Percentiles rank a stretch among this genome's conserved stretches.
Conservation (phyloP, 768 basidiomycete species). For the Rhodosporidiobolus sp. region DNA sequence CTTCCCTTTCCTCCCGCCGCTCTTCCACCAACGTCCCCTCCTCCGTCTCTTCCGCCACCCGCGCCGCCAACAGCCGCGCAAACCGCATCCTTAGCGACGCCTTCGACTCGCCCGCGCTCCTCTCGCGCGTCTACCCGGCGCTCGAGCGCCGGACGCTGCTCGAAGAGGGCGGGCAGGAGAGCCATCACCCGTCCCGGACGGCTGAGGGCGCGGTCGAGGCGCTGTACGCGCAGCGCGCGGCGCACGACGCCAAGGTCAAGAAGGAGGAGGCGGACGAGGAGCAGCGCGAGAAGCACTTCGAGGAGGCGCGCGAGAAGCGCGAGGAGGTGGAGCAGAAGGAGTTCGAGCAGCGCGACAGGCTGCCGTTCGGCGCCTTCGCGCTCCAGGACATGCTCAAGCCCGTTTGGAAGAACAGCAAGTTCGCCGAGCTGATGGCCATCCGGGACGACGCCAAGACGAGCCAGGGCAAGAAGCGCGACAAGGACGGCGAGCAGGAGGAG, state of each 20-base stretch:
- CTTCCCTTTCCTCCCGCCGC: background rate
- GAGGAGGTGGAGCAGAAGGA: background rate
- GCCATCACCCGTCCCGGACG: constrained; percentile 7
- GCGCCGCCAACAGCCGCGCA: background rate
- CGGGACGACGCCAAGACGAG: constrained; percentile 3
- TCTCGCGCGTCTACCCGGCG: background rate
- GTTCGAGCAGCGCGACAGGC: background rate
- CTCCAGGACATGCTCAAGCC: background rate
- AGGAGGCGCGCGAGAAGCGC: background rate
- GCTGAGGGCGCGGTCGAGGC: constrained; percentile 20
- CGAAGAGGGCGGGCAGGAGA: constrained; percentile 1
- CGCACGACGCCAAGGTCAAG: background rate
- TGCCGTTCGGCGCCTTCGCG: background rate
- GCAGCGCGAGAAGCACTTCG: background rate
- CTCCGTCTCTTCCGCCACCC: background rate
- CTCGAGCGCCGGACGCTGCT: background rate
- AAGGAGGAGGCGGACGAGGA: background rate
- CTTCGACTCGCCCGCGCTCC: background rate
- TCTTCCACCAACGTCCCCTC: background rate
- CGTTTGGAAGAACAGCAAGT: constrained; percentile 3
- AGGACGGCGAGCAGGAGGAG: background rate
- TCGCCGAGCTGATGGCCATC: background rate
- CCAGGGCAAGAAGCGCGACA: background rate
- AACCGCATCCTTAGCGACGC: constrained; percentile 5
- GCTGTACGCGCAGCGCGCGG: constrained; percentile 16